These are phyloP conservation scores for Scedosporium apiospermum DNA, from an alignment of 2,329 filamentous ascomycete genomes.

Conservation along the genomic window DNA sequence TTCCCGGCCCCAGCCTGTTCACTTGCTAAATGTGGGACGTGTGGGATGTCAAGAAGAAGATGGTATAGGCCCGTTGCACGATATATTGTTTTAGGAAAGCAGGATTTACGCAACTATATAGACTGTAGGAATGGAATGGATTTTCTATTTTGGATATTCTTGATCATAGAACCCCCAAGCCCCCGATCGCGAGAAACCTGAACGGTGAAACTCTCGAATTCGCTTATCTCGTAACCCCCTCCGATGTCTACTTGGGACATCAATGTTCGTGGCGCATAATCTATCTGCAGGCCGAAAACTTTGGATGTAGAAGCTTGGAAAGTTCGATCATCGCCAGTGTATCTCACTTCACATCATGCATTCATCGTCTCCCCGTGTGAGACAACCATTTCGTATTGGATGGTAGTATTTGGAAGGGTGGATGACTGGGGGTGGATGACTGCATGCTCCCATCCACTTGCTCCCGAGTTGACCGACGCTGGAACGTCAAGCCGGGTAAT, in stretches of 20 bases:
- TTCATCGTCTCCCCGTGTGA: too few species aligned
- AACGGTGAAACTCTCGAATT: too few species aligned
- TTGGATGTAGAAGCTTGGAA: too few species aligned
- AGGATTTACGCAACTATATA: neutral
- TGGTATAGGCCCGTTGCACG: neutral
- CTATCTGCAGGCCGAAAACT: too few species aligned
- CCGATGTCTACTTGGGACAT: too few species aligned
- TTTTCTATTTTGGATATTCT: neutral
- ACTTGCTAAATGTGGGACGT: neutral
- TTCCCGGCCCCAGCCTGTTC: constrained; percentile 13
- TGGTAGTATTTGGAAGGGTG: too few species aligned
- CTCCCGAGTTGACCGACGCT: neutral
- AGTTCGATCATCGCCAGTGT: too few species aligned
- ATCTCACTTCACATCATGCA: too few species aligned
- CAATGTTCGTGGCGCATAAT: too few species aligned
- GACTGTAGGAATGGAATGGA: neutral
- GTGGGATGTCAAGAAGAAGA: neutral
- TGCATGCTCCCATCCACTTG: neutral
- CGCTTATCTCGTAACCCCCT: too few species aligned
- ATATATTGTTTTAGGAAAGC: neutral
- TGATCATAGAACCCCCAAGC: neutral
- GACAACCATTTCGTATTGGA: too few species aligned
- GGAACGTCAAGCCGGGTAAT: neutral
- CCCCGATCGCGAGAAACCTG: too few species aligned
- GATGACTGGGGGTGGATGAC: neutral